Base-by-base conservation (phyloP, 768 basidiomycete genomes). In the Suillus decipiens region DNA sequence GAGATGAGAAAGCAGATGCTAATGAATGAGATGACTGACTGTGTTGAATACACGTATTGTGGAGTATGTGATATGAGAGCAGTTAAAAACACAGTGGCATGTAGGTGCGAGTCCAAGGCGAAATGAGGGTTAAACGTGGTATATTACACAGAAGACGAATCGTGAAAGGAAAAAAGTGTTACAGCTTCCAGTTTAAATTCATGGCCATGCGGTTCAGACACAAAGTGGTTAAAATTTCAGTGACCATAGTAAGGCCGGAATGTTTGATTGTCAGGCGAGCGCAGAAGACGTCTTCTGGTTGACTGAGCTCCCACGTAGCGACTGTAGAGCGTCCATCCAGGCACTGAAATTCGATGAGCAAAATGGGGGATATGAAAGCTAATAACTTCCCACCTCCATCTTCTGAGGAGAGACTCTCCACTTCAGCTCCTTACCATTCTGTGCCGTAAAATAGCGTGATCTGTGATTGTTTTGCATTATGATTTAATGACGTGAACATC, bases 181-280 rank as follows among this genome's bases (percentile, higher is more conserved):
- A 69, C 15, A 43, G 22, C 8, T 68, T 48, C 90, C 90, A 92
- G 61, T 79, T 79, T 37, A 90, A 72, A 31, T 78, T 76, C 63
- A 81, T 80, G 33, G 89, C 83, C 81, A 92, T 89, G 37, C 89
- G 86, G 71, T 90, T 90, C 57, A 93, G 79, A 57, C 83, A 81
- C 61, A 93, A 82, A 4, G 89, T 90, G 11, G 91, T 89, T 68
- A 93, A 73, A 67, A 93, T 85, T 73, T 93, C 92, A 10, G 91
- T 93, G 62, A 90, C 81, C 63, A 90, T 71, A 28, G 81, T 74
- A 60, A 92, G 80, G 48, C 84, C 87, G 36, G 83, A 75, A 14
- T 82, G 78, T 66, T 78, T 83, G 70, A 93, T 78, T 19, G 82
- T 85, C 57, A 92, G 76, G 57, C 81, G 80, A 5, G 89, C 90